Conservation (phyloP, 129 eudicot genomes). For the Artemisia argyi region DNA sequence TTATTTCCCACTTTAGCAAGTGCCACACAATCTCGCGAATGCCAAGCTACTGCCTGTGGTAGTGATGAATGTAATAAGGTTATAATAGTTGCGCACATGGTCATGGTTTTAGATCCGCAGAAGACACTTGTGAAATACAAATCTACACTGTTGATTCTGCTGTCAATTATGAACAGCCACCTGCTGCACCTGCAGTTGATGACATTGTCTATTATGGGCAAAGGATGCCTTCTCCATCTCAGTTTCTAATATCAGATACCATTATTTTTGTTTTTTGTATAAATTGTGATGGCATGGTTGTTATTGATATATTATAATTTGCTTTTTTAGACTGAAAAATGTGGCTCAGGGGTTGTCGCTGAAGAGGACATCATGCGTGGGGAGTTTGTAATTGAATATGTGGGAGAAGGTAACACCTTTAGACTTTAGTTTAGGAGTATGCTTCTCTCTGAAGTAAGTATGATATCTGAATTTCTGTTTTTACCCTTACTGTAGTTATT, state of each 20-base stretch:
- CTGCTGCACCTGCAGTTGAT: no score
- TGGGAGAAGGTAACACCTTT: slow-evolving; percentile 86
- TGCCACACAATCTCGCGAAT: no score
- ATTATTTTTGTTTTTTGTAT: background rate
- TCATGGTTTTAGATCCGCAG: no score
- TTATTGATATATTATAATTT: slow-evolving; percentile 19
- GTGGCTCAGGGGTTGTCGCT: slow-evolving; percentile 95
- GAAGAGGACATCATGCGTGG: slow-evolving; percentile 87
- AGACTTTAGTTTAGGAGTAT: slow-evolving; percentile 4
- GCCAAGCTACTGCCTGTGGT: no score
- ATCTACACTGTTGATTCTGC: no score
- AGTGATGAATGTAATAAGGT: no score
- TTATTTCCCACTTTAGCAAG: no score
- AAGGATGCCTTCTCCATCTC: background rate
- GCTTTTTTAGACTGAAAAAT: slow-evolving; percentile 83
- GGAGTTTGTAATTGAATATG: slow-evolving; percentile 95
- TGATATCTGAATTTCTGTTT: background rate
- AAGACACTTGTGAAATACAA: no score
- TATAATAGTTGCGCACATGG: no score
- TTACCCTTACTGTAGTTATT: slow-evolving; percentile 62
- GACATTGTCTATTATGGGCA: background rate
- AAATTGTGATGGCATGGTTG: background rate
- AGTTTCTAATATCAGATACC: slow-evolving; percentile 6
- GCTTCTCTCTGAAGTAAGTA: slow-evolving; percentile 6
- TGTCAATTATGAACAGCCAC: no score